Evolutionary conservation across 2,329 filamentous ascomycete species (phyloP), one percentile per base, ranked within the genome.

Genomic region (Paracamarosporium sp.): DNA sequence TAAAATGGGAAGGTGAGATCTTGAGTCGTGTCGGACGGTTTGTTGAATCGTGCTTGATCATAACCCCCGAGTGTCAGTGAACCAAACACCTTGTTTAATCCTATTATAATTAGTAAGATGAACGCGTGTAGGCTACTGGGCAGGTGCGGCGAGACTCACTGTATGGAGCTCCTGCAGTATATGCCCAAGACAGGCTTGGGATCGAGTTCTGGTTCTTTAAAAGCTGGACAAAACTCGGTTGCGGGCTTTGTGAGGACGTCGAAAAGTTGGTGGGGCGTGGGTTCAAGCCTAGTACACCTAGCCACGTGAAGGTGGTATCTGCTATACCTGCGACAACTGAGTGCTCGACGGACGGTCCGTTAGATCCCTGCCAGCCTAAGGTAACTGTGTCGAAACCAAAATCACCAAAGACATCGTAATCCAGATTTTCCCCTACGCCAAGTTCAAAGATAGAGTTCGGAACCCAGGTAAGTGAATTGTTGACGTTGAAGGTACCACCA

Each of bases 41-140:
- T 17, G 44, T 48, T 33, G 55, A 78, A 78, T 3, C 75, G 70
- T 33, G 73, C 73, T 45, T 59, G 35, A 38, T 79, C 76, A 58
- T 77, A 79, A 15, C 78, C 77, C 25, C 77, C 77, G 1, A 79
- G 62, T 2, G 70, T 70, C 20, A 79, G 63, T 31, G 73, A 76
- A 9, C 76, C 77, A 54, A 64, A 75, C 6, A 77, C 68, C 20
- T 70, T 65, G 22, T 72, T 67, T 12, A 58, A 11, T 51, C 69
- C 66, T 66, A 74, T 8, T 15, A 1, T 17, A 12, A 27, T 46
- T 27, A 51, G 31, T 5, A 15, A 15, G n/a, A n/a, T n/a, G n/a
- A n/a, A n/a, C n/a, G 4, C 44, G 4, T 66, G n/a, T 74, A 12
- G 60, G 48, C 47, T 70, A 70, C 1, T 68, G 62, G n/a, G 76